Base-by-base conservation (phyloP, 192 early-diverging fungal species). In the Linnemannia exigua region DNA sequence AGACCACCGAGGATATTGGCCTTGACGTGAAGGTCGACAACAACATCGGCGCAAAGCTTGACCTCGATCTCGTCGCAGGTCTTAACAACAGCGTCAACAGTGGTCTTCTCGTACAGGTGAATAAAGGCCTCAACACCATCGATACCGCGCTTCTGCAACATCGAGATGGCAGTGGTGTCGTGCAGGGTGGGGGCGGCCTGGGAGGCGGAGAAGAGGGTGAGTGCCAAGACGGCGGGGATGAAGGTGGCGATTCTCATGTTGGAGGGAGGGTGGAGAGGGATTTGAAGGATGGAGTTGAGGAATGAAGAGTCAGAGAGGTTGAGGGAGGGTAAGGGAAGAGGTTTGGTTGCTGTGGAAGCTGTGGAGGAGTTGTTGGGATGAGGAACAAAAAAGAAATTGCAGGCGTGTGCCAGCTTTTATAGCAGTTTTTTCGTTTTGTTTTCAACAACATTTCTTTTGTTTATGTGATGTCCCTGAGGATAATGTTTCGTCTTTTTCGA, bases 191-290 rank as follows among this genome's bases (percentile, higher is more conserved):
- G 73, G 22, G 67, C 36, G 41, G 83, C 83, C 73, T 79, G 73
- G 47, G 73, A 46, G 77, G 83, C 76, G 58, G 82, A 37, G 77
- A 84, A 84, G 76, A 84, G 41, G 54, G 71, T 61, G 58, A 85
- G 74, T 58, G 83, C 83, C 70, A 85, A 85, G 77, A 79, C 73
- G 83, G 83, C 77, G 69, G 83, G 83, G 74, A 75, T 61, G 67
- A 85, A 79, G 72, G 77, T 11, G 61, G 74, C 19, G 77, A 85
- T 66, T 70, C 69, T 79, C 83, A 85, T 85, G 63, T 73, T 74
- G 66, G 66, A 33, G 5, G 41, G 67, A 41, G 38, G 73, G 38
- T 70, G 52, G 33, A 37, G 50, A 52, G 37, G 67, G 22, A 6
- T 31, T 5, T 31, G 31, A 47, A 36, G 74, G 25, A 17, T 63